Evolutionary conservation across 2,329 filamentous ascomycete species (phyloP).

Genomic region (Alternaria sp.): DNA sequence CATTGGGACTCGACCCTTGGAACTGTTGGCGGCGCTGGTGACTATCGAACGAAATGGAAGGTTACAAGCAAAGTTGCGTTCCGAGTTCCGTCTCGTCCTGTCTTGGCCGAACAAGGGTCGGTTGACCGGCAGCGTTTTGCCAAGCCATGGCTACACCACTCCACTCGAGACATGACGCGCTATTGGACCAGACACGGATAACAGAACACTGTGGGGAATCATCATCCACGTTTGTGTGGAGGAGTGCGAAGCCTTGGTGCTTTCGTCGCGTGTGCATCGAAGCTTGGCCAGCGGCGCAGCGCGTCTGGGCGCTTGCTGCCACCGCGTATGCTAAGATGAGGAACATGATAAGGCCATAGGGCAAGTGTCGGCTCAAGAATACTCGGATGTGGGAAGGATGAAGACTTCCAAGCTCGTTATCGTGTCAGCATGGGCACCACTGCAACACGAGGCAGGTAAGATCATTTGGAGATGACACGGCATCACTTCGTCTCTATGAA

Average conservation of each 20-base stretch:
- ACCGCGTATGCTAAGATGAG: constrained; percentile 9
- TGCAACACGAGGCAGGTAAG: background rate
- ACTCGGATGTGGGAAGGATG: background rate
- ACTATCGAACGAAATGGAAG: constrained; percentile 23
- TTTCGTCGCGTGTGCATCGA: constrained; percentile 17
- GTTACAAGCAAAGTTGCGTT: constrained; percentile 22
- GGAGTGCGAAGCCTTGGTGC: constrained; percentile 16
- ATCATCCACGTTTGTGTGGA: constrained; percentile 10
- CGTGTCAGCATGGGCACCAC: background rate
- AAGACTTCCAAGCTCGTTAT: background rate
- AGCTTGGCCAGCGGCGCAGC: constrained; percentile 10
- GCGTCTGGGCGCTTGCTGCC: constrained; percentile 15
- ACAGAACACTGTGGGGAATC: background rate
- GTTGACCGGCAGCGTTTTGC: constrained; percentile 7
- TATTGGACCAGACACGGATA: constrained; percentile 4
- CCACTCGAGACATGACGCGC: background rate
- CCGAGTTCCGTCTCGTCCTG: constrained; percentile 30
- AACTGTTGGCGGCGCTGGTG: constrained; percentile 26
- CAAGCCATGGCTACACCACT: constrained; percentile 5
- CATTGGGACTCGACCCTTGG: constrained; percentile 17
- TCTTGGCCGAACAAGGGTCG: constrained; percentile 18
- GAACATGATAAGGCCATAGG: background rate
- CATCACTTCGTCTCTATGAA: background rate
- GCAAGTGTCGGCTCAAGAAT: constrained; percentile 10
- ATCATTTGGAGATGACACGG: background rate